phyloP scores from a whole-genome alignment of 1,284 basidiomycete genomes.

The Sporisorium scitamineum region DNA sequence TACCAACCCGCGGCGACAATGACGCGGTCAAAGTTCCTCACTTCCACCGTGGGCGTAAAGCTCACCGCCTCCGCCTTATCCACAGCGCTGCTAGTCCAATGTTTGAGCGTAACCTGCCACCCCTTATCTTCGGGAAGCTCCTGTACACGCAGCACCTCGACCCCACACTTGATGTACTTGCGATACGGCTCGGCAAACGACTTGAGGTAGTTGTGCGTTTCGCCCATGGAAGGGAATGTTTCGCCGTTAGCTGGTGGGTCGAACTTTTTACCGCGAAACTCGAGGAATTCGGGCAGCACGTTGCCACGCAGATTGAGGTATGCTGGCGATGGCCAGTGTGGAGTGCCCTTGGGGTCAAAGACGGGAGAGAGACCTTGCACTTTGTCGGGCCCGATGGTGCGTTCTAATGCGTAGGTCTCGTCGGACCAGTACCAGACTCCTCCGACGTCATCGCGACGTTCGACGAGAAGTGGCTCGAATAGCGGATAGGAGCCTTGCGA shows the following conservation, averaged over 20 bases:
- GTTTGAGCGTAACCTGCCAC: conserved; percentile 43
- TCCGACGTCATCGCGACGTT: conserved; percentile 57
- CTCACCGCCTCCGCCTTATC: neutral
- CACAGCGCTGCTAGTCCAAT: conserved; percentile 23
- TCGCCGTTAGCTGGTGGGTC: conserved; percentile 43
- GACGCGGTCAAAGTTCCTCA: conserved; percentile 42
- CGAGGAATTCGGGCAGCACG: conserved; percentile 60
- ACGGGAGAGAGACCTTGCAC: conserved; percentile 33
- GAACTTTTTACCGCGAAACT: conserved; percentile 50
- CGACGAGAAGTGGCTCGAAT: conserved; percentile 48
- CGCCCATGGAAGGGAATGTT: conserved; percentile 53
- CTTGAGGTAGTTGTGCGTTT: conserved; percentile 55
- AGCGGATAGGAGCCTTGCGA: conserved; percentile 21
- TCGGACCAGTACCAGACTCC: conserved; percentile 62
- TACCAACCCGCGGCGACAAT: conserved; percentile 59
- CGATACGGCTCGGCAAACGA: conserved; percentile 40
- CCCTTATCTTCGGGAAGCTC: conserved; percentile 40
- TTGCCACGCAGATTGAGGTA: conserved; percentile 61
- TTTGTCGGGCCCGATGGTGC: conserved; percentile 19
- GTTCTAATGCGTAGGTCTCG: conserved; percentile 39
- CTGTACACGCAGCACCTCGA: conserved; percentile 52
- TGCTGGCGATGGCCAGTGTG: conserved; percentile 59
- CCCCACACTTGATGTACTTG: conserved; percentile 25
- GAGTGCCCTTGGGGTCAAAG: conserved; percentile 36
- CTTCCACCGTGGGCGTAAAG: conserved; percentile 21